Evolutionary conservation across 495 filamentous ascomycete species (phyloP).

Genomic region (Penicillium fimorum): DNA sequence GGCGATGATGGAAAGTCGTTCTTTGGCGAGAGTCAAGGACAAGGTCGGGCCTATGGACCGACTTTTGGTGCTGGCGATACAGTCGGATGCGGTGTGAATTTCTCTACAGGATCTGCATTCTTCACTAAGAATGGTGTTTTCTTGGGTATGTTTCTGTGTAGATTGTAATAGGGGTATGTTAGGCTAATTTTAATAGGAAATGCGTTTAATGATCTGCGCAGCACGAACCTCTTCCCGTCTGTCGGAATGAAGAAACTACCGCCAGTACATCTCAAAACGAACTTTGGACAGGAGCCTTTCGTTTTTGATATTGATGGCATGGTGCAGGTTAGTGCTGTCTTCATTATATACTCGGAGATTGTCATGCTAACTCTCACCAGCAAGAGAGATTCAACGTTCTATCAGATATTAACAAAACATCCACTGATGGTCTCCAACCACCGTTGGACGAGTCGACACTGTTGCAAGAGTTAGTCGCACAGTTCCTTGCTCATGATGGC

Average conservation of each 20-base stretch:
- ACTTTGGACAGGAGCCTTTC: constrained; percentile 91
- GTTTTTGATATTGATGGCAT: constrained; percentile 89
- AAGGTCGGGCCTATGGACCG: constrained; percentile 74
- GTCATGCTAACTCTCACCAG: constrained; percentile 39
- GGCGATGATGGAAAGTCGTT: constrained; percentile 94
- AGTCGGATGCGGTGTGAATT: constrained; percentile 93
- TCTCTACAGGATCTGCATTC: constrained; percentile 79
- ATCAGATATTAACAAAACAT: constrained; percentile 53
- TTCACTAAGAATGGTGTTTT: constrained; percentile 91
- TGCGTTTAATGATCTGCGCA: constrained; percentile 77
- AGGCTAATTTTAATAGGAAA: constrained; percentile 49
- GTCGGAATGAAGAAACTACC: constrained; percentile 88
- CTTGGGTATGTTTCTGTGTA: constrained; percentile 56
- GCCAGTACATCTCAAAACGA: constrained; percentile 77
- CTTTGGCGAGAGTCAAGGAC: constrained; percentile 59
- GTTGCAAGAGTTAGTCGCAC: constrained; percentile 78
- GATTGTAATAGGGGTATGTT: not conserved
- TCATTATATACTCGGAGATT: not conserved
- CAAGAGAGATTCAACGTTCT: constrained; percentile 60
- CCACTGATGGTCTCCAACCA: constrained; percentile 58
- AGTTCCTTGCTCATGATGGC: constrained; percentile 92
- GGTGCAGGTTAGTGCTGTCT: constrained; percentile 59
- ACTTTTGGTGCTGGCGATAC: constrained; percentile 73
- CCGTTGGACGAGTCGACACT: constrained; percentile 71
- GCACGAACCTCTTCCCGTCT: constrained; percentile 72